Conservation (phyloP, 805 yeast species). For the Lipomyces sp. region DNA sequence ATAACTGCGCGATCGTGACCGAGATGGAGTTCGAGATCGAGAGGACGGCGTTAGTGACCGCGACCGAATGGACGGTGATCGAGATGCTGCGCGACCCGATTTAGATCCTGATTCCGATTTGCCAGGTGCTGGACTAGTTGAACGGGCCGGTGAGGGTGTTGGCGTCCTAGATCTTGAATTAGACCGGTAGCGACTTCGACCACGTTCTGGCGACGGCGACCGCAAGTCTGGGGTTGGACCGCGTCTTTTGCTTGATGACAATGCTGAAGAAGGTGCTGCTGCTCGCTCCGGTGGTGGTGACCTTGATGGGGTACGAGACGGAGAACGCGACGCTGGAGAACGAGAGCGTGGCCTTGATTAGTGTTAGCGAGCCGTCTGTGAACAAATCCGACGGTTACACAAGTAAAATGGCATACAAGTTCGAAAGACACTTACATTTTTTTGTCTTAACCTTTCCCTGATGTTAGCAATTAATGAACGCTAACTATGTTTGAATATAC, state of each 20-base stretch:
- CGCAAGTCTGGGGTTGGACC: neutral
- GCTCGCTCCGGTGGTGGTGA: slow-evolving; percentile 4
- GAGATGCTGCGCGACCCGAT: neutral
- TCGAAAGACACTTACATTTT: neutral
- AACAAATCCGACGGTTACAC: neutral
- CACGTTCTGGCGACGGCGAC: slow-evolving; percentile 8
- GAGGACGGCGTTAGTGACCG: slow-evolving; percentile 8
- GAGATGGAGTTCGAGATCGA: slow-evolving; percentile 15
- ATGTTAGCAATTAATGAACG: neutral
- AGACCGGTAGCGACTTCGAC: slow-evolving; percentile 8
- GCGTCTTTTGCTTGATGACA: neutral
- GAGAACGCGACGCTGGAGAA: neutral
- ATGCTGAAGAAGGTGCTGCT: slow-evolving; percentile 1
- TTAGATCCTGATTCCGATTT: neutral
- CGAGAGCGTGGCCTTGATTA: neutral
- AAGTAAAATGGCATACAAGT: neutral
- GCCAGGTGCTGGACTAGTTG: neutral
- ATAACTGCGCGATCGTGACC: slow-evolving; percentile 25
- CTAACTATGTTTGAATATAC: neutral
- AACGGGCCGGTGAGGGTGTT: neutral
- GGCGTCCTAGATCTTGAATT: neutral
- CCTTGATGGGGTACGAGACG: slow-evolving; percentile 11
- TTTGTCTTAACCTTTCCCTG: neutral
- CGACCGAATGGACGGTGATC: neutral
- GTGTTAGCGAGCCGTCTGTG: neutral